These are phyloP conservation scores for Delphinella strobiligena DNA, from an alignment of 2,329 filamentous ascomycete genomes.

Conservation along the genomic window DNA sequence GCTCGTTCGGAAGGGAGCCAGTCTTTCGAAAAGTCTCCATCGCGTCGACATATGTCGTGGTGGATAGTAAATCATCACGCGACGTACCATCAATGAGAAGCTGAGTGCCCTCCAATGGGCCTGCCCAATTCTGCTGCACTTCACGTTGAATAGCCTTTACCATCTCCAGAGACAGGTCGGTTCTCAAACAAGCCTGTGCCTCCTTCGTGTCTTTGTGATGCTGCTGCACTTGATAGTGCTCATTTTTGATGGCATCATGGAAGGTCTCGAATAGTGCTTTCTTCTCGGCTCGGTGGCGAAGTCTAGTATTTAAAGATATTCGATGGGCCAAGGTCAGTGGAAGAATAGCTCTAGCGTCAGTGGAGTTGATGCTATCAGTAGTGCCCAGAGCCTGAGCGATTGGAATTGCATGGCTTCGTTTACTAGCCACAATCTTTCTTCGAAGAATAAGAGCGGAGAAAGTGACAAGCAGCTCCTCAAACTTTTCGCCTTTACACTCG, in stretches of 20 bases:
- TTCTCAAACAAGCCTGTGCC: not conserved
- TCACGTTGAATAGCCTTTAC: conserved; percentile 39
- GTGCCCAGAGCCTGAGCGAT: conserved; percentile 41
- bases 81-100: too few species aligned
- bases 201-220: conserved; percentile 19
- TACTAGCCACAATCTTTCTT: conserved; percentile 43
- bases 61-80: too few species aligned
- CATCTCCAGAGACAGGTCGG: conserved; percentile 9
- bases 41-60: too few species aligned
- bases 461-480: conserved; percentile 72
- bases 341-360: conserved; percentile 35
- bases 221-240: conserved; percentile 45
- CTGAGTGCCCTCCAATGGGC: conserved; percentile 62
- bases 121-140: conserved; percentile 65
- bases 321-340: conserved; percentile 64
- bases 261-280: conserved; percentile 52
- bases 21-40: too few species aligned
- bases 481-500: conserved; percentile 82
- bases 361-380: conserved; percentile 18
- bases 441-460: conserved; percentile 79
- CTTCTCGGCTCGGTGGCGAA: conserved; percentile 14
- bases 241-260: conserved; percentile 49
- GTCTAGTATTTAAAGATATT: conserved; percentile 42
- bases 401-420: conserved; percentile 20
- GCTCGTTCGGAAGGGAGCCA: too few species aligned